phyloP scores from a whole-genome alignment of 1,139 yeast species.

The Protomyces gravidus region DNA sequence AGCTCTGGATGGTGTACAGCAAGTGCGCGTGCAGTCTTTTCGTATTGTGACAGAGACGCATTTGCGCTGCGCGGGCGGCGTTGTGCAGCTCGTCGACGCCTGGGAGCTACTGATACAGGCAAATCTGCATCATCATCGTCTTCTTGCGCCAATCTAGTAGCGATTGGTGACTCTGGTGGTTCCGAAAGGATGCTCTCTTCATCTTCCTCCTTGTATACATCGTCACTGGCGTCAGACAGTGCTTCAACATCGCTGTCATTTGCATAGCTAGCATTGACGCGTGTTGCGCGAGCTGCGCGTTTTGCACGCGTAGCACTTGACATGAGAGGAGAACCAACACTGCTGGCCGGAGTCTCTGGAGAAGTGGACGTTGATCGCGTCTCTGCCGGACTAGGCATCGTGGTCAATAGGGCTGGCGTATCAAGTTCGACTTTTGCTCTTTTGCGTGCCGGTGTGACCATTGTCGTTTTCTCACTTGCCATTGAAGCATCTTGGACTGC shows the following conservation, averaged over 20 bases:
- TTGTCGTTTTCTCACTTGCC: too few species aligned
- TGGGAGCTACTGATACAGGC: background rate
- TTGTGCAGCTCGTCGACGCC: conserved; percentile 2
- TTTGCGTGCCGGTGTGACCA: conserved; percentile 7
- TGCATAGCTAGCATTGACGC: background rate
- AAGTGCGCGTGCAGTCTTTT: conserved; percentile 39
- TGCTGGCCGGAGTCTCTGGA: conserved; percentile 14
- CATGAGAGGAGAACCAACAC: background rate
- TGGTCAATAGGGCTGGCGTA: conserved; percentile 7
- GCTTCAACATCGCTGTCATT: background rate
- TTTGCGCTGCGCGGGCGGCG: background rate
- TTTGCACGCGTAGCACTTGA: background rate
- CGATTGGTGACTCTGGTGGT: background rate
- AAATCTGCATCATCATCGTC: conserved; percentile 1
- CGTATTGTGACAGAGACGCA: conserved; percentile 14
- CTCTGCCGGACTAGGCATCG: background rate
- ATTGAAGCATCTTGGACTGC: too few species aligned
- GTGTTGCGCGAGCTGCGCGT: background rate
- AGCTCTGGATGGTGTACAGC: conserved; percentile 75
- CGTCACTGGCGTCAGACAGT: background rate
- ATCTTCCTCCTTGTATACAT: conserved; percentile 11
- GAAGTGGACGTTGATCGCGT: background rate
- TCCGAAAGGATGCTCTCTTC: conserved; percentile 1
- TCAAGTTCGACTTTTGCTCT: background rate
- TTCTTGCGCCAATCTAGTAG: background rate